Percentiles rank a stretch among this genome's conserved stretches.
Evolutionary conservation across 2,329 filamentous ascomycete genomes (phyloP).

Genomic region (Albophoma yamanashiensis): DNA sequence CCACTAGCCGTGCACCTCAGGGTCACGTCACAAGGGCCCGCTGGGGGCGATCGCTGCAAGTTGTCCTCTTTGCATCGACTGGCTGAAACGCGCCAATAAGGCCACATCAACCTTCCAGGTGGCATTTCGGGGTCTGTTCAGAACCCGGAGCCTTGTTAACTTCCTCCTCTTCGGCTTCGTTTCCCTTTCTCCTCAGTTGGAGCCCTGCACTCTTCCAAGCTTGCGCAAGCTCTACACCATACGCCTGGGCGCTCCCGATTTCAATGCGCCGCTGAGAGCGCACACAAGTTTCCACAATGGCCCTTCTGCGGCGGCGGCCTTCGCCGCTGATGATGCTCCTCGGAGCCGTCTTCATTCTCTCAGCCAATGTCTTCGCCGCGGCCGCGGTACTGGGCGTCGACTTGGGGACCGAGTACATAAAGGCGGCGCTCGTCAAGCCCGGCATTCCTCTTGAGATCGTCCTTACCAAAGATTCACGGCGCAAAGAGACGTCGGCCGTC

Average conservation of each 20-base stretch:
- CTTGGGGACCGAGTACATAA: conserved; percentile 93
- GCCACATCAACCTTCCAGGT: conserved; percentile 22
- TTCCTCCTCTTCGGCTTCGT: conserved; percentile 3
- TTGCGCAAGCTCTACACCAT: background rate
- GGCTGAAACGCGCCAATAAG: conserved; percentile 16
- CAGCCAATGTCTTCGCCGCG: conserved; percentile 38
- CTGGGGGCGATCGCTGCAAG: conserved; percentile 13
- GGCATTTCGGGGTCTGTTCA: background rate
- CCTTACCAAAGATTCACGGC: conserved; percentile 91
- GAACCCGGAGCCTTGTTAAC: background rate
- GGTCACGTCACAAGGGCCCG: conserved; percentile 1
- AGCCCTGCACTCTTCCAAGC: background rate
- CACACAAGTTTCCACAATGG: conserved; percentile 17
- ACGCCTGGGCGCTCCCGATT: background rate
- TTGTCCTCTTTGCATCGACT: conserved; percentile 23
- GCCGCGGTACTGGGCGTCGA: conserved; percentile 85
- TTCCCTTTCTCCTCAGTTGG: conserved; percentile 1
- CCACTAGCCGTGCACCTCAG: background rate
- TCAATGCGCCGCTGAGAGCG: conserved; percentile 7
- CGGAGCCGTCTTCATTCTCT: conserved; percentile 23
- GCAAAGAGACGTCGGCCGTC: conserved; percentile 86
- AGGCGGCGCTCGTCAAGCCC: conserved; percentile 90
- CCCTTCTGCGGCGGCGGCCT: conserved; percentile 16
- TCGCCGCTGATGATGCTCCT: conserved; percentile 28
- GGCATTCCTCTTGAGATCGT: conserved; percentile 97